Percentiles rank a stretch among this genome's conserved stretches.
phyloP scores from a whole-genome alignment of 2,329 filamentous ascomycete species.

The Monascus ruber region DNA sequence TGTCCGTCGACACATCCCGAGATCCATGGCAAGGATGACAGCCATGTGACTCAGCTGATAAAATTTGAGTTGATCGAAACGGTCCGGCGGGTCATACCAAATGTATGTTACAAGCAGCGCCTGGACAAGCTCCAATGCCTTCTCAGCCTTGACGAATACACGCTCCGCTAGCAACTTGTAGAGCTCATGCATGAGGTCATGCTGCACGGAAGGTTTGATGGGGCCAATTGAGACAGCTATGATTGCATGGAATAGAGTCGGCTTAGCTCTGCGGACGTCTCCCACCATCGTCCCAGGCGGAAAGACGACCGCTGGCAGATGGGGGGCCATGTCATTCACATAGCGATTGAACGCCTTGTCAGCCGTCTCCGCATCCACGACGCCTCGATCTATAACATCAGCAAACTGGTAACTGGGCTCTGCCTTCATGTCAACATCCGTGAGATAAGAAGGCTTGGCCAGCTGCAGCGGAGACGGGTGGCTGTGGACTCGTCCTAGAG shows the following conservation, averaged over 20 bases:
- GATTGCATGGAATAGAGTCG: slow-evolving; percentile 48
- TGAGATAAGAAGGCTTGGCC: slow-evolving; percentile 6
- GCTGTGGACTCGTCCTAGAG: slow-evolving; percentile 10
- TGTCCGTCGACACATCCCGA: slow-evolving; percentile 57
- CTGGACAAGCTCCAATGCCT: slow-evolving; percentile 74
- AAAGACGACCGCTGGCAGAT: slow-evolving; percentile 49
- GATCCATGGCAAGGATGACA: slow-evolving; percentile 70
- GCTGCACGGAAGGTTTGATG: slow-evolving; percentile 46
- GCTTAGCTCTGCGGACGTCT: slow-evolving; percentile 46
- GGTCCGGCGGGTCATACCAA: slow-evolving; percentile 76
- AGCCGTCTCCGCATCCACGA: slow-evolving; percentile 43
- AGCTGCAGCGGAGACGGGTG: slow-evolving; percentile 2
- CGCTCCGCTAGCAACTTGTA: slow-evolving; percentile 64
- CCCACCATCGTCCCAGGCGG: slow-evolving; percentile 42
- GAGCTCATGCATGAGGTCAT: slow-evolving; percentile 54
- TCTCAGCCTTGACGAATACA: slow-evolving; percentile 63
- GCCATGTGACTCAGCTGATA: slow-evolving; percentile 78
- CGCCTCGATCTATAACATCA: slow-evolving; percentile 38
- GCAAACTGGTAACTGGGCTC: slow-evolving; percentile 20
- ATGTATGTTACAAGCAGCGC: slow-evolving; percentile 62
- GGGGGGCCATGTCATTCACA: slow-evolving; percentile 41
- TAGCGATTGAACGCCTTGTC: slow-evolving; percentile 48
- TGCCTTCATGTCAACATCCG: slow-evolving; percentile 5
- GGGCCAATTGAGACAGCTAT: slow-evolving; percentile 43
- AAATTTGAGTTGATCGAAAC: slow-evolving; percentile 78